phyloP scores from a whole-genome alignment of 345 rosid genomes.

The Durio zibethinus region DNA sequence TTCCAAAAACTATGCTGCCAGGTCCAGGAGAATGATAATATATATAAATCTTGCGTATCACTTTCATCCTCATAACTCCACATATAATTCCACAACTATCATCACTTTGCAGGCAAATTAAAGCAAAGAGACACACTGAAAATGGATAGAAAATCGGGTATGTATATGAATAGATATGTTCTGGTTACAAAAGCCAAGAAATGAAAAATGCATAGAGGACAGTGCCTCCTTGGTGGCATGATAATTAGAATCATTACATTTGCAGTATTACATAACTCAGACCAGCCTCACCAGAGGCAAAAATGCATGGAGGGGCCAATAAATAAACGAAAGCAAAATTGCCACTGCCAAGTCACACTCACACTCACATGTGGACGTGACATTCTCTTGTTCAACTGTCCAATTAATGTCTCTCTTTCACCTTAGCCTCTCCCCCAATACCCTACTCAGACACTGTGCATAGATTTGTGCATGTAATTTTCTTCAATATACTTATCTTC shows the following conservation, averaged over 20 bases:
- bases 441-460: not conserved
- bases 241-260: not conserved
- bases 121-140: not conserved
- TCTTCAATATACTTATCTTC: not conserved
- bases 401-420: not conserved
- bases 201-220: not conserved
- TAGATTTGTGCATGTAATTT: not conserved
- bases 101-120: slow-evolving; percentile 9
- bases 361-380: not conserved
- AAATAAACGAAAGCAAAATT: slow-evolving; percentile 1
- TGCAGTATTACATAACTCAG: not conserved
- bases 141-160: not conserved
- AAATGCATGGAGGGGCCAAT: not conserved
- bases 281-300: not conserved
- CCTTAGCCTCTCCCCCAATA: not conserved
- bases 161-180: not conserved
- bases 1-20: not conserved
- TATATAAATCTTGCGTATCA: not conserved
- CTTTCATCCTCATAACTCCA: not conserved
- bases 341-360: slow-evolving; percentile 8
- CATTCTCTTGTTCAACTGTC: not conserved
- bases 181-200: not conserved
- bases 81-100: not conserved
- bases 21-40: not conserved
- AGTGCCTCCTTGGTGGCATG: not conserved